These are phyloP conservation scores for Arxiozyma heterogenica DNA, from an alignment of 1,139 yeast species.

Conservation along the genomic window DNA sequence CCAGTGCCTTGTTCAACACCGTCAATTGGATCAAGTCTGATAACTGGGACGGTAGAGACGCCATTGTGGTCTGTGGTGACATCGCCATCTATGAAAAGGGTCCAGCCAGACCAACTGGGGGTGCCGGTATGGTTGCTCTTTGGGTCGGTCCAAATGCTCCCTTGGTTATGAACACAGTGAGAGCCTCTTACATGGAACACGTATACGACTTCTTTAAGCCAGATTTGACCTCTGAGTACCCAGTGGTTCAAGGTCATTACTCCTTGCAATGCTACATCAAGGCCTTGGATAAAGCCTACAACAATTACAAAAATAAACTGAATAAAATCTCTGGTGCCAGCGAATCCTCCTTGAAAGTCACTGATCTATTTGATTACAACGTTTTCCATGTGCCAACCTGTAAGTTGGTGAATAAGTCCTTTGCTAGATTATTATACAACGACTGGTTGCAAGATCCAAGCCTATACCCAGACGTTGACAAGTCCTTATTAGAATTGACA, in stretches of 20 bases:
- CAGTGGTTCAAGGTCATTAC: slow-evolving; percentile 95
- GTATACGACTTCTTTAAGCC: slow-evolving; percentile 98
- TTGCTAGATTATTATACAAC: slow-evolving; percentile 83
- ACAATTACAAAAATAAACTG: slow-evolving; percentile 60
- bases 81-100: slow-evolving; percentile 96
- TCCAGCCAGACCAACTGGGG: slow-evolving; percentile 99
- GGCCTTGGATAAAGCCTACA: slow-evolving; percentile 84
- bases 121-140: slow-evolving; percentile 95
- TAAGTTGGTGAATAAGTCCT: slow-evolving; percentile 87
- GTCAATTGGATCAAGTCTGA: slow-evolving; percentile 94
- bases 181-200: slow-evolving; percentile 92
- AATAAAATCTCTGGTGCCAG: slow-evolving; percentile 36
- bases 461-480: slow-evolving; percentile 56
- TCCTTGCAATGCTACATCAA: slow-evolving; percentile 89
- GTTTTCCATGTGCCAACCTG: slow-evolving; percentile 99
- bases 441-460: slow-evolving; percentile 65
- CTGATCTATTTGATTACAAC: slow-evolving; percentile 77
- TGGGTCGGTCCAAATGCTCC: slow-evolving; percentile 98
- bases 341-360: slow-evolving; percentile 42
- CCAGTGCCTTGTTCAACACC: slow-evolving; percentile 88
- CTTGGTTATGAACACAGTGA: slow-evolving; percentile 75
- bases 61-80: slow-evolving; percentile 94
- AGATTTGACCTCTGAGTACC: slow-evolving; percentile 92
- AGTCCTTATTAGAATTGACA: slow-evolving; percentile 44
- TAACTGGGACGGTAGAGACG: slow-evolving; percentile 98